phyloP scores from a whole-genome alignment of 495 filamentous ascomycete genomes.

The Ramalina intermedia region DNA sequence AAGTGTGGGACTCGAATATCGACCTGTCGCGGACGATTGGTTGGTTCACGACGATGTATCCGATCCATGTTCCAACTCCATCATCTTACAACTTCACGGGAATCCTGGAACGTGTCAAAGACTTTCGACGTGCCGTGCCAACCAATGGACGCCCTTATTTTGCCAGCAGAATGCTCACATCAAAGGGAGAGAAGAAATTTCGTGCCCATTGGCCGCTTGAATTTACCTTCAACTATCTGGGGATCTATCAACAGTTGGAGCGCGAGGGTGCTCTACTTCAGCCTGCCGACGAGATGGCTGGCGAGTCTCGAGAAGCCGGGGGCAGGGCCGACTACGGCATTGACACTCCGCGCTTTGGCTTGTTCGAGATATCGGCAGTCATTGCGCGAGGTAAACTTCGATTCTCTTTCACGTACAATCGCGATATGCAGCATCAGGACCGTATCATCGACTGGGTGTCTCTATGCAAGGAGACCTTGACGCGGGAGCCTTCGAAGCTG shows the following conservation, averaged over 20 bases:
- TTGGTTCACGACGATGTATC: slow-evolving; percentile 47
- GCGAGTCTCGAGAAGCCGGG: slow-evolving; percentile 29
- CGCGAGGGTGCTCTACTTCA: slow-evolving; percentile 46
- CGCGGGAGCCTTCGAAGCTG: slow-evolving; percentile 34
- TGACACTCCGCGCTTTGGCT: slow-evolving; percentile 42
- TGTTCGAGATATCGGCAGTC: slow-evolving; percentile 52
- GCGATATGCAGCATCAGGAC: slow-evolving; percentile 41
- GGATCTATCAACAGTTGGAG: slow-evolving; percentile 47
- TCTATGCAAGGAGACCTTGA: slow-evolving; percentile 40
- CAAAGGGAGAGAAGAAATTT: slow-evolving; percentile 28
- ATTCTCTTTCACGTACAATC: slow-evolving; percentile 51
- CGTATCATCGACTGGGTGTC: slow-evolving; percentile 45
- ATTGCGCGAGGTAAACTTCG: slow-evolving; percentile 44
- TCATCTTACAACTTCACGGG: slow-evolving; percentile 22
- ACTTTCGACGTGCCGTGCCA: slow-evolving; percentile 26
- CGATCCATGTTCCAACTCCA: slow-evolving; percentile 22
- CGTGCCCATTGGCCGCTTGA: slow-evolving; percentile 46
- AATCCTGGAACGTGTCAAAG: slow-evolving; percentile 31
- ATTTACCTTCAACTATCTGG: slow-evolving; percentile 58
- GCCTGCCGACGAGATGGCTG: slow-evolving; percentile 36
- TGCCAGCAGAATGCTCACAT: slow-evolving; percentile 31
- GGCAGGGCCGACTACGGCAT: slow-evolving; percentile 43
- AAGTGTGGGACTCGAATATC: slow-evolving; percentile 33
- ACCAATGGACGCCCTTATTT: slow-evolving; percentile 39
- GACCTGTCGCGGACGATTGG: slow-evolving; percentile 46